Percentiles rank a stretch among this genome's conserved stretches.
These are phyloP conservation scores for Puccinellia tenuiflora DNA, from an alignment of 176 grass and related monocot species.

Conservation along the genomic window DNA sequence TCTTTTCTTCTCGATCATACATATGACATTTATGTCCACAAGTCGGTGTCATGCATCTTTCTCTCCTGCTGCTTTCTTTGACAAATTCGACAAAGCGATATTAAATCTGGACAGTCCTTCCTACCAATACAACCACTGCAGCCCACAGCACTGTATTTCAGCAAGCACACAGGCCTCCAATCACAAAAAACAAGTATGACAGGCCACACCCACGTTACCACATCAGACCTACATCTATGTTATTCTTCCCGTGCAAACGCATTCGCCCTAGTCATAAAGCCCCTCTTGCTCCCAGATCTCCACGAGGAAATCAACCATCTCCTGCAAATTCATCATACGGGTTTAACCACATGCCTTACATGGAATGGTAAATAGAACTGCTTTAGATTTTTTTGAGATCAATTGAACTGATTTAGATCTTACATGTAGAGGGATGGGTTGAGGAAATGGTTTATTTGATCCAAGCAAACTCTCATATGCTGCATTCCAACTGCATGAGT, in stretches of 20 bases:
- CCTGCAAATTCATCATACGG: constrained; percentile 26
- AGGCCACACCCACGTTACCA: constrained; percentile 20
- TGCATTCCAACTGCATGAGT: constrained; percentile 48
- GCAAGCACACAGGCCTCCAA: constrained; percentile 23
- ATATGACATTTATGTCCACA: constrained; percentile 16
- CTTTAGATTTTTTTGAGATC: background rate
- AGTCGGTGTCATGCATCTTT: background rate
- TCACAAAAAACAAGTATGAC: constrained; percentile 35
- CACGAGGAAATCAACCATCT: constrained; percentile 57
- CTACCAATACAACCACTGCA: constrained; percentile 16
- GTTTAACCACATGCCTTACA: background rate
- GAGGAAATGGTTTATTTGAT: constrained; percentile 48
- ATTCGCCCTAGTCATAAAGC: constrained; percentile 37
- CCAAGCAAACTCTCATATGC: constrained; percentile 47
- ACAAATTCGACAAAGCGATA: background rate
- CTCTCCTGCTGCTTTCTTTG: background rate
- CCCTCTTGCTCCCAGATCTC: constrained; percentile 57
- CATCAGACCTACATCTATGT: constrained; percentile 43
- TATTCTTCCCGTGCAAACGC: constrained; percentile 4
- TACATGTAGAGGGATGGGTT: constrained; percentile 50
- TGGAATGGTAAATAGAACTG: background rate
- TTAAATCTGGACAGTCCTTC: constrained; percentile 8
- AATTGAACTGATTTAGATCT: constrained; percentile 12
- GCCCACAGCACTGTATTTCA: background rate
- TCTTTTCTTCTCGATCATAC: constrained; percentile 10